Conservation (phyloP, 1,284 basidiomycete genomes). For the Tilletia walkeri region DNA sequence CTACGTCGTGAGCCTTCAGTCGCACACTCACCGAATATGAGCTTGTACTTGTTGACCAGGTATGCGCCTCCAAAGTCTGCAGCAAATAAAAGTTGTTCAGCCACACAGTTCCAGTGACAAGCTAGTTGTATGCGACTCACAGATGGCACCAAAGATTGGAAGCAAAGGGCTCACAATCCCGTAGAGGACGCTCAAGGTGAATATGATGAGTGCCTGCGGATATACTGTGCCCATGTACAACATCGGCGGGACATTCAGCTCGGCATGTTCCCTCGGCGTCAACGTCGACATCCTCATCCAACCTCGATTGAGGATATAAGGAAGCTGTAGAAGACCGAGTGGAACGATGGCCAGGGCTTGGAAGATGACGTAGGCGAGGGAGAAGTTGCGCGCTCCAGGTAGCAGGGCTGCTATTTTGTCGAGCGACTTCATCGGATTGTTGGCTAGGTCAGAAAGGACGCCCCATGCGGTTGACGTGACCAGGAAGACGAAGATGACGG, state of each 20-base stretch:
- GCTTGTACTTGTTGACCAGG: constrained; percentile 87
- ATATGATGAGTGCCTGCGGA: constrained; percentile 90
- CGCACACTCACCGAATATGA: constrained; percentile 66
- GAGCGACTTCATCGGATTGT: constrained; percentile 49
- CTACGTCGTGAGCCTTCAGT: constrained; percentile 22
- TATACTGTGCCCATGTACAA: constrained; percentile 71
- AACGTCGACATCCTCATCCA: constrained; percentile 38
- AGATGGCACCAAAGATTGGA: constrained; percentile 86
- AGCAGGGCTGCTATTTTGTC: constrained; percentile 49
- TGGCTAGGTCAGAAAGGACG: constrained; percentile 58
- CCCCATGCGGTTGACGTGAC: constrained; percentile 86
- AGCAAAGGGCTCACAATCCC: constrained; percentile 93
- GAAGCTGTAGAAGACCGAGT: constrained; percentile 67
- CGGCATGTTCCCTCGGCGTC: constrained; percentile 73
- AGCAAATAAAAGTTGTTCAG: too few species aligned
- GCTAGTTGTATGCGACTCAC: constrained; percentile 13
- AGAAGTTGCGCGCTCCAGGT: constrained; percentile 70
- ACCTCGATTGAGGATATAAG: constrained; percentile 39
- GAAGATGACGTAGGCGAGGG: constrained; percentile 89
- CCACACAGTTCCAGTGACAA: too few species aligned
- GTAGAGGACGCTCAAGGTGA: constrained; percentile 90
- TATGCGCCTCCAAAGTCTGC: constrained; percentile 79
- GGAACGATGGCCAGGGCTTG: constrained; percentile 94
- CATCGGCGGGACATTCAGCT: constrained; percentile 94
- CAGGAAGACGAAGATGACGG: constrained; percentile 93